Evolutionary conservation across 176 grass and related monocot species (phyloP).

Genomic region (Lolium multiflorum): DNA sequence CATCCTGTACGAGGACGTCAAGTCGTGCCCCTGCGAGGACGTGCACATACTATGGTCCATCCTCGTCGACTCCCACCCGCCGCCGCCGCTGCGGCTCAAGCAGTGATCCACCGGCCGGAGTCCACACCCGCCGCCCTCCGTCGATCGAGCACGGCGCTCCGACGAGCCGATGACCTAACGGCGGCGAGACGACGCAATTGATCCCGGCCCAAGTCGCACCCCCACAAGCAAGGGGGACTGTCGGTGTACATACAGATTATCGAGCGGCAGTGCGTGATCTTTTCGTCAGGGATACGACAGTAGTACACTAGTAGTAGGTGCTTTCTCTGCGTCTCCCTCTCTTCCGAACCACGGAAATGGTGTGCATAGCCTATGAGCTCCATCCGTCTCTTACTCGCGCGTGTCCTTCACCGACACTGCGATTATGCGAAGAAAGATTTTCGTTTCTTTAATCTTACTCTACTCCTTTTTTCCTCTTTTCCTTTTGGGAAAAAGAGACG

Average conservation of each 20-base stretch:
- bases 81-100: slow-evolving; percentile 65
- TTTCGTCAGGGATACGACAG: neutral
- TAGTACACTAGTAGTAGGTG: neutral
- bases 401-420: slow-evolving; percentile 57
- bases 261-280: neutral
- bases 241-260: slow-evolving; percentile 56
- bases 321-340: neutral
- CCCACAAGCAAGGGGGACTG: neutral
- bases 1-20: slow-evolving; percentile 96
- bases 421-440: slow-evolving; percentile 23
- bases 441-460: neutral
- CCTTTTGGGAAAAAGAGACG: slow-evolving; percentile 25
- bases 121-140: neutral
- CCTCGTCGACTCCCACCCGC: slow-evolving; percentile 83
- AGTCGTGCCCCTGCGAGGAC: slow-evolving; percentile 96
- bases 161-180: slow-evolving; percentile 25
- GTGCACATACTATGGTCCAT: slow-evolving; percentile 98
- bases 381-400: neutral
- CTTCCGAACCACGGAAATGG: slow-evolving; percentile 46
- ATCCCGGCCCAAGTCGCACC: neutral
- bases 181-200: neutral
- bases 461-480: slow-evolving; percentile 5
- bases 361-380: slow-evolving; percentile 43
- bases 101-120: slow-evolving; percentile 41
- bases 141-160: slow-evolving; percentile 49